Evolutionary conservation across 139 green algal species (phyloP), one percentile per base, ranked within the genome.

Genomic region (Closterium sp.): DNA sequence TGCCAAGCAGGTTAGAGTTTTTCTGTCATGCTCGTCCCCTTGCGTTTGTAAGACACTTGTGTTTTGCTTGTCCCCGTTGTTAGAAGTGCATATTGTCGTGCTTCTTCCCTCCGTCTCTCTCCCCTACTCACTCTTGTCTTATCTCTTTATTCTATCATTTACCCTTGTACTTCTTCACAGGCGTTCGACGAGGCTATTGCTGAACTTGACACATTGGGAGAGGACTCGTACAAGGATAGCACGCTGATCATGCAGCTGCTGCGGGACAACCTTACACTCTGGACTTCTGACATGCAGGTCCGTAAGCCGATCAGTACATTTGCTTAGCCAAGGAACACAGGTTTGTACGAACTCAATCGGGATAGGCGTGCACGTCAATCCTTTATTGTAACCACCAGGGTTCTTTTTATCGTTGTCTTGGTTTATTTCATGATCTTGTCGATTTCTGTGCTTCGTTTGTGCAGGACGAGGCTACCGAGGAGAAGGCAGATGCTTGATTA

Each of bases 221-320:
- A 99, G 96, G 98, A 99, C 95, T 98, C 96, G 13, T 99, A 99
- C 97, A 99, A 99, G 96, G 98, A 99, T 95, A 97, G 95, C 95
- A 99, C 98, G 6, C 96, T 99, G 86, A 99, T 99, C 95, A 99
- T 99, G 98, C 98, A 99, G 96, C 97, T 99, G 30, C 96, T 99
- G 93, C 95, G 98, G 42, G 98, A 99, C 96, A 99, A 99, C 96
- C 96, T 99, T 28, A 99, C 98, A 62, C 96, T 99, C 21, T 99
- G 98, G 98, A 99, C 98, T 11, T 98, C 96, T 31, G 98, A 99
- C 96, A 98, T 99, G 97, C 96, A 99, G 96, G 98, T 93, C 84
- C 29, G 89, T 22, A 22, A 2, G 9, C 13, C 0, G 32, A 73
- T 73, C 10, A 4, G 50, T 73, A 24, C 13, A 73, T 73, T 22